Percentiles rank a stretch among this genome's conserved stretches.
Evolutionary conservation across 2,329 filamentous ascomycete genomes (phyloP).

Genomic region (Ascocoryne sarcoides): DNA sequence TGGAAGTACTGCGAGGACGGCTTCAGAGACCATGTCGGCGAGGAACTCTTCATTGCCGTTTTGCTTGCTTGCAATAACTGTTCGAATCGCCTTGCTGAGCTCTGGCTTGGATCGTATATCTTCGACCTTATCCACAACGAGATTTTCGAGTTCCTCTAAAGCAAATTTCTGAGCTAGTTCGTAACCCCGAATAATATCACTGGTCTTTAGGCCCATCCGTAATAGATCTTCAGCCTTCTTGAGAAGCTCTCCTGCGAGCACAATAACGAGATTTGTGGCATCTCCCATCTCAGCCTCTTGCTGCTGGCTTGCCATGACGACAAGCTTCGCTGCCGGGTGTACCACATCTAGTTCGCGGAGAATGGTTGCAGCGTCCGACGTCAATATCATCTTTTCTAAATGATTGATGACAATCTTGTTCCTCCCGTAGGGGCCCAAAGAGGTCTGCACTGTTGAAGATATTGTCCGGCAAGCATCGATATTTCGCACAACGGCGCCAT

Average conservation of each 20-base stretch:
- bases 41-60: slow-evolving; percentile 86
- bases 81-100: slow-evolving; percentile 89
- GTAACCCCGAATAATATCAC: slow-evolving; percentile 91
- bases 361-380: slow-evolving; percentile 95
- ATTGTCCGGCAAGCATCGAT: slow-evolving; percentile 98
- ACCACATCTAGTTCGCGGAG: slow-evolving; percentile 96
- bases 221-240: slow-evolving; percentile 96
- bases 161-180: slow-evolving; percentile 90
- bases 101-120: slow-evolving; percentile 74
- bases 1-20: slow-evolving; percentile 77
- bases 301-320: slow-evolving; percentile 98
- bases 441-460: slow-evolving; percentile 91
- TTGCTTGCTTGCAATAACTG: slow-evolving; percentile 94
- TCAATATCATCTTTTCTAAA: slow-evolving; percentile 98
- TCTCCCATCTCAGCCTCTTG: slow-evolving; percentile 99
- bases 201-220: slow-evolving; percentile 96
- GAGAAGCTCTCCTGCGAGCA: slow-evolving; percentile 88
- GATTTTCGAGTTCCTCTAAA: slow-evolving; percentile 74
- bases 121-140: slow-evolving; percentile 83
- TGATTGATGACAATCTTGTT: slow-evolving; percentile 99
- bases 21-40: slow-evolving; percentile 78
- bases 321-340: slow-evolving; percentile 91
- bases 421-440: slow-evolving; percentile 90
- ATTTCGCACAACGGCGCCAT: slow-evolving; percentile 96
- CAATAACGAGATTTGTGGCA: slow-evolving; percentile 93